Conservation (phyloP, 75 land plant species). For the Cryptomeria japonica region DNA sequence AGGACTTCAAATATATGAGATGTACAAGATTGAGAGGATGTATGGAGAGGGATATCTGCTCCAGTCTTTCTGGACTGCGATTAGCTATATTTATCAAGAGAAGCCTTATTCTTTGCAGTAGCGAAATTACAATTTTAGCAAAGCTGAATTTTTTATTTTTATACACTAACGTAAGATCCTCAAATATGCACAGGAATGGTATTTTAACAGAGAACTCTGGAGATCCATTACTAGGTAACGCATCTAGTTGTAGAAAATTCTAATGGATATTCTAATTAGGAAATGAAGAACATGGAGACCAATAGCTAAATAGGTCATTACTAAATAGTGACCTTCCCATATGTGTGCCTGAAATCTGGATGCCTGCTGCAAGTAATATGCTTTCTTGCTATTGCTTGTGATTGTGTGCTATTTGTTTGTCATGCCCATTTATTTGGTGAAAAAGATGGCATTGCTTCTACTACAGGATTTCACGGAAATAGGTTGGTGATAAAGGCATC, state of each 20-base stretch:
- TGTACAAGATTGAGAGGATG: not conserved
- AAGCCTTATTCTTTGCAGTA: conserved; percentile 5
- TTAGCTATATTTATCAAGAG: conserved; percentile 3
- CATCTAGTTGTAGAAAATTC: not conserved
- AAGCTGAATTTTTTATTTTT: not conserved
- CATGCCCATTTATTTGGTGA: not conserved
- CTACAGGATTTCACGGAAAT: not conserved
- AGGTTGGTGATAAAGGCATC: not conserved
- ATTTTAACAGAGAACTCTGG: not conserved
- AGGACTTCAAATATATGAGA: conserved; percentile 6
- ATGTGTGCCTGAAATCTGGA: not conserved
- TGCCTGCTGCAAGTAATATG: not conserved
- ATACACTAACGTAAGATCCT: not conserved
- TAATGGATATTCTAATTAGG: not conserved
- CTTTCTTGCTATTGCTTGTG: not conserved
- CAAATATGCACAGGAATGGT: not conserved
- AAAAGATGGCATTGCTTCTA: not conserved
- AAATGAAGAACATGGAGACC: not conserved
- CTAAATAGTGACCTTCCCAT: not conserved
- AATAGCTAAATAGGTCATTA: not conserved
- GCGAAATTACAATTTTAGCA: not conserved
- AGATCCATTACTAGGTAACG: not conserved
- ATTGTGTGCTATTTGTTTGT: not conserved
- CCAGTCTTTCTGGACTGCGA: not conserved
- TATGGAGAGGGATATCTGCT: not conserved